These are phyloP conservation scores for Sungouiella blattae DNA, from an alignment of 805 yeast genomes.

Conservation along the genomic window DNA sequence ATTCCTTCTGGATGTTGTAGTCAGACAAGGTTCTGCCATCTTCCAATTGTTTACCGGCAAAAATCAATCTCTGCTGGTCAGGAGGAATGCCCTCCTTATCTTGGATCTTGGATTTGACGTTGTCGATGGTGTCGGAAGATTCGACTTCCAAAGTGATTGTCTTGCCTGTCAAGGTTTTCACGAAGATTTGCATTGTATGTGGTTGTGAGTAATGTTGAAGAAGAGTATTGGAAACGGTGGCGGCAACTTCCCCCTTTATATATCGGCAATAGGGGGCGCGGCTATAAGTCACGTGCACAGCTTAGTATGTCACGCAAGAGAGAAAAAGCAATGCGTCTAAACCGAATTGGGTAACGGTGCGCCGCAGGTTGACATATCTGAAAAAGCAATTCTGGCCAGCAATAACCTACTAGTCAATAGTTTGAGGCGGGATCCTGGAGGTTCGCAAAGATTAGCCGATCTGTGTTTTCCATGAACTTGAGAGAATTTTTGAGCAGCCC, in stretches of 20 bases:
- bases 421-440: no score
- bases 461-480: no score
- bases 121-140: slow-evolving; percentile 7
- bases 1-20: slow-evolving; percentile 74
- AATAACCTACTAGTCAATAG: neutral
- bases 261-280: slow-evolving; percentile 14
- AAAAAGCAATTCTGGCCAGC: neutral
- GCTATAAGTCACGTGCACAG: slow-evolving; percentile 12
- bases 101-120: slow-evolving; percentile 7
- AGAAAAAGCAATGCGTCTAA: slow-evolving; percentile 11
- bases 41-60: slow-evolving; percentile 7
- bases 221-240: slow-evolving; percentile 6
- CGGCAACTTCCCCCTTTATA: slow-evolving; percentile 20
- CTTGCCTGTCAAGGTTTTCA: slow-evolving; percentile 22
- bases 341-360: neutral
- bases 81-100: slow-evolving; percentile 20
- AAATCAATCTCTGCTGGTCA: slow-evolving; percentile 6
- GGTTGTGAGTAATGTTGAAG: slow-evolving; percentile 33
- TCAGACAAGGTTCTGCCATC: slow-evolving; percentile 7
- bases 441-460: no score
- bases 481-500: no score
- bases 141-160: slow-evolving; percentile 16
- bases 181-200: slow-evolving; percentile 54
- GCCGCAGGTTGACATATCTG: neutral
- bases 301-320: slow-evolving; percentile 14